These are phyloP conservation scores for Collybiopsis confluens DNA, from an alignment of 768 basidiomycete genomes.

Conservation along the genomic window DNA sequence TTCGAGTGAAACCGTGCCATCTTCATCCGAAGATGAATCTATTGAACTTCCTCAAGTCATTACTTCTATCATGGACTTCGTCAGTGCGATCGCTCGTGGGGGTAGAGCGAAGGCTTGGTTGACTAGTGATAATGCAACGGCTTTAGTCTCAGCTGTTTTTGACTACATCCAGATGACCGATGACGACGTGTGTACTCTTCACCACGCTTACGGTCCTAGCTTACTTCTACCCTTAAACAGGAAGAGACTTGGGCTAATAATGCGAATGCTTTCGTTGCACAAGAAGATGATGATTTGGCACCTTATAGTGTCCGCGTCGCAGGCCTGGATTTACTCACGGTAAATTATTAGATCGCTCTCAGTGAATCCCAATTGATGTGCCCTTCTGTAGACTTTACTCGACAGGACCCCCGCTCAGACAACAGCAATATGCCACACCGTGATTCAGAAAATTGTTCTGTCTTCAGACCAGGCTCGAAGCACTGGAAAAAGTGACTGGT, in stretches of 20 bases:
- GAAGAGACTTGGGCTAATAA: conserved; percentile 89
- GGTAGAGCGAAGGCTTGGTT: conserved; percentile 68
- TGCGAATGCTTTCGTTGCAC: conserved; percentile 88
- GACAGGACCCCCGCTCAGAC: conserved; percentile 50
- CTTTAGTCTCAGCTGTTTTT: conserved; percentile 54
- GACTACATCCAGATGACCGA: conserved; percentile 82
- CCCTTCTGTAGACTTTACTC: conserved; percentile 45
- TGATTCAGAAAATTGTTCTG: conserved; percentile 50
- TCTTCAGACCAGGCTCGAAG: conserved; percentile 54
- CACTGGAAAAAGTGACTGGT: conserved; percentile 62
- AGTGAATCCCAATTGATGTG: neutral
- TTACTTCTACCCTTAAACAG: too few species aligned
- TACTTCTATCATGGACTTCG: conserved; percentile 77
- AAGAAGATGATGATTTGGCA: conserved; percentile 90
- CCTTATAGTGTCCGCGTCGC: conserved; percentile 79
- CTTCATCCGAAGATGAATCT: conserved; percentile 69
- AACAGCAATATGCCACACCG: conserved; percentile 47
- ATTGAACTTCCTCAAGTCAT: conserved; percentile 76
- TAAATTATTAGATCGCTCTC: conserved; percentile 25
- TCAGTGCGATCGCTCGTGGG: conserved; percentile 60
- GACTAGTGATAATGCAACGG: conserved; percentile 40
- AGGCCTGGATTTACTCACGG: conserved; percentile 78
- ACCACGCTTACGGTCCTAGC: neutral
- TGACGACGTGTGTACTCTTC: conserved; percentile 63
- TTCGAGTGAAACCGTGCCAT: conserved; percentile 49